Evolutionary conservation across 768 basidiomycete genomes (phyloP).

Genomic region (Lactarius hatsudake): DNA sequence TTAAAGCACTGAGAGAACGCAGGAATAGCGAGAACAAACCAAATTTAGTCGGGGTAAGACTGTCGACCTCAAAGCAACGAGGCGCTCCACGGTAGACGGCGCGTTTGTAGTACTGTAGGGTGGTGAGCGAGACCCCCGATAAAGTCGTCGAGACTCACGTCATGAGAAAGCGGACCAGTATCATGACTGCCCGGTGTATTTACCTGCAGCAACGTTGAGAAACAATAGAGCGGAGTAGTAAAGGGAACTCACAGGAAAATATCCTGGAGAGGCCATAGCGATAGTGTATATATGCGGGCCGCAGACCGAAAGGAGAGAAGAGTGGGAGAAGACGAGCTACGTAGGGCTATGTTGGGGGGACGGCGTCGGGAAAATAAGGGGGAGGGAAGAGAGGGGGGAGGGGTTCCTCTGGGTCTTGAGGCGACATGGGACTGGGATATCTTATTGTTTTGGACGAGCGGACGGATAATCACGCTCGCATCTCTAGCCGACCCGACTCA

Average conservation of each 20-base stretch:
- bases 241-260: conserved; percentile 24
- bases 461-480: neutral
- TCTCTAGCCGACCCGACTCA: neutral
- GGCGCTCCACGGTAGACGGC: conserved; percentile 22
- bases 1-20: neutral
- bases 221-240: neutral
- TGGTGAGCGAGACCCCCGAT: neutral
- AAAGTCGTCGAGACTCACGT: conserved; percentile 14
- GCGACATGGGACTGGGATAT: neutral
- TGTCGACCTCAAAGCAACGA: conserved; percentile 11
- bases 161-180: conserved; percentile 1
- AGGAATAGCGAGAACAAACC: conserved; percentile 19
- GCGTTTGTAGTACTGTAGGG: conserved; percentile 31
- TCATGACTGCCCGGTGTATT: neutral
- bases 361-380: neutral
- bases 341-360: neutral
- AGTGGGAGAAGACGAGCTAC: neutral
- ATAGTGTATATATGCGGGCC: neutral
- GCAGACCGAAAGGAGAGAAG: neutral
- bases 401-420: neutral
- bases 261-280: neutral
- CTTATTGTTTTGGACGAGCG: neutral
- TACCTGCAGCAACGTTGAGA: neutral
- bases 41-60: conserved; percentile 27
- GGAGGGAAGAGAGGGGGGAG: neutral